Conservation (phyloP, 441 rosid genomes). For the Brassica balearica region DNA sequence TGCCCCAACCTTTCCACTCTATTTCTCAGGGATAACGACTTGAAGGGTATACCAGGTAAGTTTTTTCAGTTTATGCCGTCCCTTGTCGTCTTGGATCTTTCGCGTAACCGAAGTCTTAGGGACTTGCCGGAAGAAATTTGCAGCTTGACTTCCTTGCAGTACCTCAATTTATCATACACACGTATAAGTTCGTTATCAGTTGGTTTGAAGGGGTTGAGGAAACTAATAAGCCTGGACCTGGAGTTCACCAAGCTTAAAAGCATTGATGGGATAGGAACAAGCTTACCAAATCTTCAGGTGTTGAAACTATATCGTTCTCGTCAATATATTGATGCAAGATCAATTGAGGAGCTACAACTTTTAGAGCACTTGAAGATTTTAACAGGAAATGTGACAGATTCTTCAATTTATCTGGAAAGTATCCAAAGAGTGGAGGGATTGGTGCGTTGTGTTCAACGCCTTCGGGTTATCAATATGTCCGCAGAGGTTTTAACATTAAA, state of each 20-base stretch:
- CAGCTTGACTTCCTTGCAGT: not conserved
- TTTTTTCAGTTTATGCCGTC: not conserved
- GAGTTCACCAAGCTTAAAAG: not conserved
- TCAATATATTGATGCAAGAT: not conserved
- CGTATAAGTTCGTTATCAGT: not conserved
- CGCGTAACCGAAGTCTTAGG: not conserved
- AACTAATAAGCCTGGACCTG: not conserved
- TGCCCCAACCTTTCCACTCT: not conserved
- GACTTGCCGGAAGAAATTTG: not conserved
- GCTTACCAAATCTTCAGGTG: not conserved
- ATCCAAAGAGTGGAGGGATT: not conserved
- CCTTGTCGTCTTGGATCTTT: conserved; percentile 2
- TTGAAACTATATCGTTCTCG: not conserved
- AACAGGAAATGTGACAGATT: not conserved
- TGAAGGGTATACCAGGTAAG: not conserved
- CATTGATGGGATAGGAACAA: not conserved
- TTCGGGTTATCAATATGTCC: not conserved
- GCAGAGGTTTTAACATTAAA: not conserved
- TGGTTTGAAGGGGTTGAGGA: not conserved
- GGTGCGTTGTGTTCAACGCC: not conserved
- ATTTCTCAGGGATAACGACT: not conserved
- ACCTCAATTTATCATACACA: not conserved
- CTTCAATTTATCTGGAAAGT: not conserved
- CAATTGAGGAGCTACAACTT: not conserved
- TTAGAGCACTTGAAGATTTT: not conserved